Percentiles rank a stretch among this genome's conserved stretches.
Evolutionary conservation across 345 rosid genomes (phyloP).

Genomic region (Sisymbrium irio): DNA sequence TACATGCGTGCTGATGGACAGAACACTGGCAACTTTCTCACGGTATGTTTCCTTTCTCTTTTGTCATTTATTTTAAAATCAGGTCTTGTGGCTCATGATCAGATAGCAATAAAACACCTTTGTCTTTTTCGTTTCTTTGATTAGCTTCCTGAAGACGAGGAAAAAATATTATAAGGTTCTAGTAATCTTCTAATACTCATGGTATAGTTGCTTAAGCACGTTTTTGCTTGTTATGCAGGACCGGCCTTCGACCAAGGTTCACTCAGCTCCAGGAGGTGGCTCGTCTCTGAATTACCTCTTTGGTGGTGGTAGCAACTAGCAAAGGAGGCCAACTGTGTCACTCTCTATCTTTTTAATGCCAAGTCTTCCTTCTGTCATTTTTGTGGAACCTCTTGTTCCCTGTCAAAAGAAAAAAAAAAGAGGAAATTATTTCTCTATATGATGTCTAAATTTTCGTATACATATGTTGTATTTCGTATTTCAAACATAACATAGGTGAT

Average conservation of each 20-base stretch:
- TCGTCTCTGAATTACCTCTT: constrained; percentile 45
- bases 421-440: background rate
- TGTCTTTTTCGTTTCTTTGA: background rate
- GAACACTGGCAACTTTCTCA: constrained; percentile 76
- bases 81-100: background rate
- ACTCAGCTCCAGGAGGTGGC: constrained; percentile 49
- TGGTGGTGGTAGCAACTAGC: constrained; percentile 39
- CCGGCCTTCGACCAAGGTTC: constrained; percentile 57
- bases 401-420: background rate
- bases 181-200: background rate
- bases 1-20: constrained; percentile 71
- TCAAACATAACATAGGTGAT: background rate
- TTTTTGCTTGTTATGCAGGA: constrained; percentile 35
- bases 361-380: background rate
- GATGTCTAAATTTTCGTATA: background rate
- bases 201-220: background rate
- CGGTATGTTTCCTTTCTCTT: constrained; percentile 37
- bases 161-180: background rate
- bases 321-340: background rate
- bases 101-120: background rate
- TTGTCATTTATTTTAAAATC: too few species aligned
- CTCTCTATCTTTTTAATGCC: background rate
- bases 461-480: background rate
- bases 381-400: background rate
- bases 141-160: background rate